Base-by-base conservation (phyloP, 2,329 filamentous ascomycete genomes). In the Sporothrix humicola region DNA sequence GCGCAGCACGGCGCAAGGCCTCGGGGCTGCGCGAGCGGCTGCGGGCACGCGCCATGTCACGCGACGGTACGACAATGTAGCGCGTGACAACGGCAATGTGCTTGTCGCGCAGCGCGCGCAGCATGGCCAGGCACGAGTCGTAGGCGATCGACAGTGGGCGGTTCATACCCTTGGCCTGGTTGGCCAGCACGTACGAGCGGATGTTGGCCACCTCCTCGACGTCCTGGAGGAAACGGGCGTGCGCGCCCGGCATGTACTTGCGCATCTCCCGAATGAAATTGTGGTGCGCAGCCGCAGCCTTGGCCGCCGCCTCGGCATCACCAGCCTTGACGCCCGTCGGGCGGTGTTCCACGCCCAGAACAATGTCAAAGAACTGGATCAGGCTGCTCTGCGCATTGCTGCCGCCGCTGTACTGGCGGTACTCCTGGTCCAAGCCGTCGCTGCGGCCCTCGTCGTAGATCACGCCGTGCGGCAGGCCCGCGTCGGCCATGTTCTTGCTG, bases 211-310 rank as follows among this genome's bases (percentile, higher is more conserved):
- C 90, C 17, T 85, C 85, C 69, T 89, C 87, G 13, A 98, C 91
- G 76, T 97, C 92, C 76, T 92, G 88, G 3, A 99, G 87, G 83
- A 99, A 99, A 56, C 93, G 91, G 3, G 94, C 92, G 80, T 99
- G 96, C 0, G 92, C 89, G 0, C 94, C 95, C 0, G 96, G 96
- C 96, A 99, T 99, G 83, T 99, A 99, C 63, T 89, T 89, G 74
- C 95, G 92, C 96, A 99, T 99, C 77, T 99, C 96, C 79, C 93
- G 90, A 79, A 99, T 95, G 83, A 99, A 99, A 79, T 96, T 97
- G 83, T 97, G 90, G 87, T 31, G 87, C 78, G 75, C 71, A 75
- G 84, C 78, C 79, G 78, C 7, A 0, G 68, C 59, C 26, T 48
- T 50, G 15, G 56, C 59, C 7, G 73, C 59, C 1, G 69, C 54